These are phyloP conservation scores for Echium plantagineum DNA, from an alignment of 257 asterid genomes.

Conservation along the genomic window DNA sequence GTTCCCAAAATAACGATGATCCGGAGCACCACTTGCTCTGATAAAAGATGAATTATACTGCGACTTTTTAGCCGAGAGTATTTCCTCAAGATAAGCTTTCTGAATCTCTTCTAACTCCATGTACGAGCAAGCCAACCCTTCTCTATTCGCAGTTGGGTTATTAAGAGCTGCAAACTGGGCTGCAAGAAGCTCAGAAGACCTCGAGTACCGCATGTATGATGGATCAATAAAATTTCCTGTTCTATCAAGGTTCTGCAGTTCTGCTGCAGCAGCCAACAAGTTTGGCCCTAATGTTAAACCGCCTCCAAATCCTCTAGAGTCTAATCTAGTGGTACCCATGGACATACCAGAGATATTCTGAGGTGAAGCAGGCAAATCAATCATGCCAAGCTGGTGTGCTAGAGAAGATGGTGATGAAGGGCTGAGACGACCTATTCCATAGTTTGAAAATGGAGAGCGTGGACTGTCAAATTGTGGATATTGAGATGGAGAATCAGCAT, in stretches of 20 bases:
- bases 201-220: constrained; percentile 42
- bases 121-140: constrained; percentile 26
- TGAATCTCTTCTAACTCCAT: constrained; percentile 48
- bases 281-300: constrained; percentile 38
- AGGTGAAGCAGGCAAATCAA: constrained; percentile 36
- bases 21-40: constrained; percentile 22
- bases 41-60: constrained; percentile 37
- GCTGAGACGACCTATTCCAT: constrained; percentile 31
- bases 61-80: constrained; percentile 40
- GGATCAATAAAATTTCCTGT: constrained; percentile 44
- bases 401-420: constrained; percentile 40
- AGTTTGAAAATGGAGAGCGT: constrained; percentile 34
- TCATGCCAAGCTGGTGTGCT: constrained; percentile 34
- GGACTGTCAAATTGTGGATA: constrained; percentile 38
- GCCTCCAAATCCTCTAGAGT: constrained; percentile 33
- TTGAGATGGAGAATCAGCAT: constrained; percentile 41
- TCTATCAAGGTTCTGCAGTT: constrained; percentile 38
- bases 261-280: constrained; percentile 39
- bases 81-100: constrained; percentile 43
- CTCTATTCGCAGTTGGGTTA: constrained; percentile 29
- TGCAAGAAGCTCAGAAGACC: constrained; percentile 36
- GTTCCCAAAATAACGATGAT: constrained; percentile 44
- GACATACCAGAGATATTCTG: constrained; percentile 34
- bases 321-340: constrained; percentile 34
- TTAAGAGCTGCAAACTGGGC: constrained; percentile 31